Evolutionary conservation across 257 asterid genomes (phyloP), one percentile per base, ranked within the genome.

Genomic region (Voacanga thouarsii): DNA sequence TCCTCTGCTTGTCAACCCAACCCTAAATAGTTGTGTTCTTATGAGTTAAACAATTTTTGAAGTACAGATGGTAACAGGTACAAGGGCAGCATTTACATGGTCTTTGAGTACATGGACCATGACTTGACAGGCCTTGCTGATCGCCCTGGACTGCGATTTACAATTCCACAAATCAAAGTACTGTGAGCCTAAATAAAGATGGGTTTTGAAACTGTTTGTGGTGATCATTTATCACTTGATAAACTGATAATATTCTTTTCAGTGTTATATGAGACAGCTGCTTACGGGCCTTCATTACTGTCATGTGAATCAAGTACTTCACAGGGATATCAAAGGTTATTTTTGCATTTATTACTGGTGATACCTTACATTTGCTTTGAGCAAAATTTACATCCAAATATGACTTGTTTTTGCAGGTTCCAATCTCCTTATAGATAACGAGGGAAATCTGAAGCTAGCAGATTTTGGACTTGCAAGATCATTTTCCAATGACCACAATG

Each of bases 261-360:
- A 94, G 99, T 94, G 98, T 85, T 94, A 92, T 86, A 94, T 94
- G 99, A 92, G 78, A 91, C 99, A 94, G 84, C 89, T 94, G 75
- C 92, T 94, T 78, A 92, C 94, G 23, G 99, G 99, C 75, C 99
- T 94, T 76, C 95, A 94, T 83, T 94, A 94, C 78, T 94, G 99
- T 81, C 99, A 94, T 72, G 85, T 89, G 72, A 91, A 94, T 86
- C 98, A 94, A 83, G 98, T 94, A 80, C 99, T 94, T 83, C 99
- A 94, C 87, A 87, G 99, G 85, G 99, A 92, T 82, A 92, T 94
- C 74, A 94, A 94, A 94, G 98, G 98, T 94, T 50, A 80, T 50
- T 74, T 63, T 28, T 63, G 45, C 60, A 61, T 83, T 74, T 53
- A 33, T 51, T 71, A 61, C 57, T 67, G 60, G 60, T 69, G 75